A percentile compares a stretch with the other conserved stretches of the same genome.
Evolutionary conservation across 495 filamentous ascomycete species (phyloP).

Genomic region (Daldinia loculata): DNA sequence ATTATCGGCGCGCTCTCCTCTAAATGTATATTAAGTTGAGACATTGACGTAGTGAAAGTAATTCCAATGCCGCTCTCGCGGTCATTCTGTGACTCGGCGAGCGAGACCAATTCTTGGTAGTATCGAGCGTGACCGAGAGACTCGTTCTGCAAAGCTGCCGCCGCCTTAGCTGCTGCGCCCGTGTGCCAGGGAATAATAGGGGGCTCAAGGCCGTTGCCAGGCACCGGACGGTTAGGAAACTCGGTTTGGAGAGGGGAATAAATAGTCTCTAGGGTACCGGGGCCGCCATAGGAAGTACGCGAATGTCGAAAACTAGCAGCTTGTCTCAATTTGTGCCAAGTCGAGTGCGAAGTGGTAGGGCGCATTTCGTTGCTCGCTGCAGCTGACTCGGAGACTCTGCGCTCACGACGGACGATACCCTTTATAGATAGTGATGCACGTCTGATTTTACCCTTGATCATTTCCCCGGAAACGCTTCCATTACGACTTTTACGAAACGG

Average conservation of each 20-base stretch:
- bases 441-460: constrained; percentile 57
- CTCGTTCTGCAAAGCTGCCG: constrained; percentile 74
- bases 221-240: constrained; percentile 53
- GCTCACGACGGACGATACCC: constrained; percentile 56
- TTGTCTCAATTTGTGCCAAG: constrained; percentile 59
- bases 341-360: constrained; percentile 58
- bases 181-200: constrained; percentile 63
- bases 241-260: constrained; percentile 48
- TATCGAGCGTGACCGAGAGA: constrained; percentile 45
- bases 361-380: constrained; percentile 46
- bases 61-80: constrained; percentile 85
- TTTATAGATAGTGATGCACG: constrained; percentile 61
- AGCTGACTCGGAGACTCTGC: constrained; percentile 53
- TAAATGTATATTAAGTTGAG: constrained; percentile 50
- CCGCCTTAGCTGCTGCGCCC: constrained; percentile 75
- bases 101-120: constrained; percentile 39
- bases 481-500: constrained; percentile 35
- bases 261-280: constrained; percentile 44
- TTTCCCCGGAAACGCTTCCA: constrained; percentile 49
- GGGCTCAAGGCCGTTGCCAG: constrained; percentile 59
- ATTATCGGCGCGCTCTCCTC: constrained; percentile 35
- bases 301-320: constrained; percentile 60
- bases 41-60: constrained; percentile 63
- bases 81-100: constrained; percentile 60
- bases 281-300: constrained; percentile 48